Evolutionary conservation across 441 rosid genomes (phyloP).

Genomic region (Eruca vesicaria): DNA sequence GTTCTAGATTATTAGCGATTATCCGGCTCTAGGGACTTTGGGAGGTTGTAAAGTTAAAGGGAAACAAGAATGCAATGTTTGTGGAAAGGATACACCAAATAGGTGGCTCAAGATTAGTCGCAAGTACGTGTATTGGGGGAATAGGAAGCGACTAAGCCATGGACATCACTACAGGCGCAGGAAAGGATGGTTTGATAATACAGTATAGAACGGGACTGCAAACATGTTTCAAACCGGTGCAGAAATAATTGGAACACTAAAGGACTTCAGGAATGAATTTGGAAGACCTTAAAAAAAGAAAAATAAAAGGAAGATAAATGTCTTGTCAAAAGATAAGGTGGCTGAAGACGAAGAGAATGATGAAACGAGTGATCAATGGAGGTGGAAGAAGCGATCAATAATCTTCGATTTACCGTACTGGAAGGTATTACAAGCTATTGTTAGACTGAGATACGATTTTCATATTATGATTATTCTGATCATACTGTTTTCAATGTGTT

Average conservation of each 20-base stretch:
- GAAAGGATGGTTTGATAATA: neutral
- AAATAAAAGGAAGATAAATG: neutral
- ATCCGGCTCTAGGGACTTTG: neutral
- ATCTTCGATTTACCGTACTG: too few relatives aligned
- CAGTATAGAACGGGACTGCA: neutral
- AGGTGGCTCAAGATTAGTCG: neutral
- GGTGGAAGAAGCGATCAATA: too few relatives aligned
- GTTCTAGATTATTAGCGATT: neutral
- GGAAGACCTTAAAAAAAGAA: neutral
- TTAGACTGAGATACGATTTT: too few relatives aligned
- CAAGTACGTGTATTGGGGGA: neutral
- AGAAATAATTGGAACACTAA: neutral
- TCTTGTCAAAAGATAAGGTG: neutral
- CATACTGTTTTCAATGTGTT: too few relatives aligned
- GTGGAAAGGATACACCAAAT: neutral
- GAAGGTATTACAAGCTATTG: too few relatives aligned
- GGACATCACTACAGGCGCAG: neutral
- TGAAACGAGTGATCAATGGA: too few relatives aligned
- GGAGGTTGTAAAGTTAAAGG: neutral
- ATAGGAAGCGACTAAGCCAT: neutral
- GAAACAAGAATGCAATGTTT: neutral
- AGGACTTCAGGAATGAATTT: neutral
- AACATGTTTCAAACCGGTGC: neutral
- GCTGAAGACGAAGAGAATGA: too few relatives aligned
- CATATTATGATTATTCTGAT: too few relatives aligned